These are phyloP conservation scores for Akanthomyces uredinophilus DNA, from an alignment of 2,329 filamentous ascomycete genomes.

Conservation along the genomic window DNA sequence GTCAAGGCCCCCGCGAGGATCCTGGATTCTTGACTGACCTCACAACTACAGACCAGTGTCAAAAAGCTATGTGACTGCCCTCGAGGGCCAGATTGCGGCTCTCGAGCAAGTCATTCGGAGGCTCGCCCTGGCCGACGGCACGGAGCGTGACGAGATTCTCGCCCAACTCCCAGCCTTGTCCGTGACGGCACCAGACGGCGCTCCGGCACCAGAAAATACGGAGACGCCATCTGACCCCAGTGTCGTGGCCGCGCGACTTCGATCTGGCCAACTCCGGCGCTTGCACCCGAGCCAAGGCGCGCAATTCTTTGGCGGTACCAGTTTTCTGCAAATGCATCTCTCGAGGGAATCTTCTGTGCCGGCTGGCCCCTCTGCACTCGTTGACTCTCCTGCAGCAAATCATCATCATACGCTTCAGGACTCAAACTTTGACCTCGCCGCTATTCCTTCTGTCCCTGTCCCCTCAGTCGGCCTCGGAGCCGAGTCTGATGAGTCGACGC, in stretches of 20 bases:
- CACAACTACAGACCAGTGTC: constrained; percentile 35
- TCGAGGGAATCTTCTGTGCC: constrained; percentile 25
- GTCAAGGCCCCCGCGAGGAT: not conserved
- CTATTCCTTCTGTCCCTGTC: constrained; percentile 10
- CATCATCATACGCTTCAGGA: constrained; percentile 9
- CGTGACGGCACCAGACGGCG: constrained; percentile 18
- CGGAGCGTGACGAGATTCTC: constrained; percentile 38
- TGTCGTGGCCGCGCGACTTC: constrained; percentile 28
- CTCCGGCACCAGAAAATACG: not conserved
- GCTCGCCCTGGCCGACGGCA: constrained; percentile 35
- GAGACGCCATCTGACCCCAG: constrained; percentile 26
- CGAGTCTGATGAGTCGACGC: constrained; percentile 18
- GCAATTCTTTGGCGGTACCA: constrained; percentile 46
- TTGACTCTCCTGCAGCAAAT: constrained; percentile 15
- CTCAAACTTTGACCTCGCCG: constrained; percentile 5
- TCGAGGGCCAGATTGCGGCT: constrained; percentile 42
- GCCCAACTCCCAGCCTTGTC: constrained; percentile 28
- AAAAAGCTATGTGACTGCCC: constrained; percentile 41
- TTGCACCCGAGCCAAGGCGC: constrained; percentile 35
- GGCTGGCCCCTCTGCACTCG: constrained; percentile 15
- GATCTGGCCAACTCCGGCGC: constrained; percentile 33
- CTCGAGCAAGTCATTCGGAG: constrained; percentile 41
- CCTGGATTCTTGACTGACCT: not conserved
- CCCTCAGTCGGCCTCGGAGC: not conserved
- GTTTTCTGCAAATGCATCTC: constrained; percentile 38